A percentile compares a stretch with the other conserved stretches of the same genome.
Evolutionary conservation across 2,329 filamentous ascomycete species (phyloP).

Genomic region (Fusarium equiseti): DNA sequence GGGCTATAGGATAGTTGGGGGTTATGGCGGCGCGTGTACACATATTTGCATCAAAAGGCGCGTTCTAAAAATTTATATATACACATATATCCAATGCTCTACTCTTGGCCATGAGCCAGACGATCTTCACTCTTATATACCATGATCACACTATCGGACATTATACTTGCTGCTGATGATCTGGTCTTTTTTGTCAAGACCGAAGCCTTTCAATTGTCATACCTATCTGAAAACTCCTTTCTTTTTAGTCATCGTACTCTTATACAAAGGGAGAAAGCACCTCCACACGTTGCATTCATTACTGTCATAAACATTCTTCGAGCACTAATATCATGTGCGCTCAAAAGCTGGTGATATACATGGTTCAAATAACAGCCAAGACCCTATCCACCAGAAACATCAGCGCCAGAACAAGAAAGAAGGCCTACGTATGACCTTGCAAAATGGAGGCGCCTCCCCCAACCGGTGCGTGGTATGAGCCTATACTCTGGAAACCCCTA

Average conservation of each 20-base stretch:
- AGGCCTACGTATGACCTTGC: constrained; percentile 50
- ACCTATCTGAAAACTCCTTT: not conserved
- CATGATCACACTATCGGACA: constrained; percentile 20
- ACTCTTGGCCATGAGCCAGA: constrained; percentile 34
- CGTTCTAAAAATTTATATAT: constrained; percentile 38
- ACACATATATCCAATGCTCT: constrained; percentile 37
- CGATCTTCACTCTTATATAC: constrained; percentile 48
- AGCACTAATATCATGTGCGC: constrained; percentile 8
- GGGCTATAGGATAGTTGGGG: constrained; percentile 19
- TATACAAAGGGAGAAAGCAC: constrained; percentile 1
- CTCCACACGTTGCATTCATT: constrained; percentile 34
- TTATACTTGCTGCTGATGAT: not conserved
- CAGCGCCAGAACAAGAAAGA: constrained; percentile 14
- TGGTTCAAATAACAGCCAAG: constrained; percentile 14
- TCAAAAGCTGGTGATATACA: constrained; percentile 12
- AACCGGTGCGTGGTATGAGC: constrained; percentile 70
- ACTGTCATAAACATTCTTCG: constrained; percentile 24
- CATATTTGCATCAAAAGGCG: constrained; percentile 46
- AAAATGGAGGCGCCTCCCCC: constrained; percentile 60
- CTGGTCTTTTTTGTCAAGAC: not conserved
- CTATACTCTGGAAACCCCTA: constrained; percentile 75
- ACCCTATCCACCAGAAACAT: constrained; percentile 12
- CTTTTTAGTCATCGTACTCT: not conserved
- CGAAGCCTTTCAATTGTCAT: not conserved
- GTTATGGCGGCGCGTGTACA: constrained; percentile 30